Evolutionary conservation across 2,329 filamentous ascomycete genomes (phyloP).

Genomic region (Grosmannia clavigera): DNA sequence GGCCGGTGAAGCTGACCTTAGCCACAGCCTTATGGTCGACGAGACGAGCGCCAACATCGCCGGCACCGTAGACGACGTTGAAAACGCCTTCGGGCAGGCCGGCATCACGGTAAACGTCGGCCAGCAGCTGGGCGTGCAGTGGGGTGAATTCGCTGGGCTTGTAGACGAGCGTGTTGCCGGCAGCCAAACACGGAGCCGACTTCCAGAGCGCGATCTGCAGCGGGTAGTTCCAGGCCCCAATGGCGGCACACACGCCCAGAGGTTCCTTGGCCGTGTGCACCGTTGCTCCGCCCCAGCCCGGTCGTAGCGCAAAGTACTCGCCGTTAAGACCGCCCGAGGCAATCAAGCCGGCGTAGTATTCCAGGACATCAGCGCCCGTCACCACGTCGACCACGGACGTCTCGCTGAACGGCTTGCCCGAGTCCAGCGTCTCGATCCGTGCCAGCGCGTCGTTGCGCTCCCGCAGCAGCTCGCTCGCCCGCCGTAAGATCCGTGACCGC

Average conservation of each 20-base stretch:
- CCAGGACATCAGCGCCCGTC: conserved; percentile 21
- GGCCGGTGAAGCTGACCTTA: conserved; percentile 59
- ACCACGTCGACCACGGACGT: conserved; percentile 73
- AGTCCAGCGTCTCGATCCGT: conserved; percentile 68
- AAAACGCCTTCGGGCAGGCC: conserved; percentile 32
- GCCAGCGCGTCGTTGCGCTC: conserved; percentile 70
- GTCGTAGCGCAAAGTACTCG: conserved; percentile 26
- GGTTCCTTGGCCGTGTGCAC: conserved; percentile 25
- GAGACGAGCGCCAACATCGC: conserved; percentile 15
- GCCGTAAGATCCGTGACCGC: conserved; percentile 55
- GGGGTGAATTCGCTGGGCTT: conserved; percentile 33
- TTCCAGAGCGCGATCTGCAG: conserved; percentile 26
- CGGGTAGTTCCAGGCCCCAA: conserved; percentile 28
- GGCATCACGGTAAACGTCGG: conserved; percentile 25
- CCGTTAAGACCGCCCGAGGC: conserved; percentile 12
- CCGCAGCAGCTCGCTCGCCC: conserved; percentile 61
- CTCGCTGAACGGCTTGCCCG: conserved; percentile 75
- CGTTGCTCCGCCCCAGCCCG: conserved; percentile 30
- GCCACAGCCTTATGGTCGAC: conserved; percentile 26
- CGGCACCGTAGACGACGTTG: conserved; percentile 28
- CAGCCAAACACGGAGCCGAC: conserved; percentile 27
- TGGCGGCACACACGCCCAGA: conserved; percentile 20
- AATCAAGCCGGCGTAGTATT: conserved; percentile 26
- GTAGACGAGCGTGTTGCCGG: conserved; percentile 30
- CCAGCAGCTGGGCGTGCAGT: conserved; percentile 23